These are phyloP conservation scores for Trichoderma sp. DNA, from an alignment of 2,329 filamentous ascomycete genomes.

Conservation along the genomic window DNA sequence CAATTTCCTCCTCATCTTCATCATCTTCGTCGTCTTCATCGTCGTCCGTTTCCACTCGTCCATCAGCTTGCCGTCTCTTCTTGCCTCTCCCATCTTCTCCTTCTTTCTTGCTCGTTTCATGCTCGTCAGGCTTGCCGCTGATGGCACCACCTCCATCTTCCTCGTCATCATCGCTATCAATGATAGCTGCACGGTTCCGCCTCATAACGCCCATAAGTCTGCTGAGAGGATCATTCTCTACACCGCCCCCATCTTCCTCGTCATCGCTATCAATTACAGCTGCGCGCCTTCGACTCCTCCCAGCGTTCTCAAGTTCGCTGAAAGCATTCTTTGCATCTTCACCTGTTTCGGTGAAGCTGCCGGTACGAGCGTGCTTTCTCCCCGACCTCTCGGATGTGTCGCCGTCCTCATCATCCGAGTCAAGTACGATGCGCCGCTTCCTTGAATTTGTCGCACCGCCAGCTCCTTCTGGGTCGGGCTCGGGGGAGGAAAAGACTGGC, in stretches of 20 bases:
- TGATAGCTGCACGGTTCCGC: not conserved
- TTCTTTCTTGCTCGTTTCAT: constrained; percentile 15
- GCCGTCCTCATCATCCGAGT: constrained; percentile 42
- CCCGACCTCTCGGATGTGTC: constrained; percentile 32
- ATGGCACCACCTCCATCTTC: constrained; percentile 10
- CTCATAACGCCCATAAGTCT: not conserved
- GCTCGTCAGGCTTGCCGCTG: not conserved
- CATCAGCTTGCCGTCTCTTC: not conserved
- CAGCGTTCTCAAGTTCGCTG: not conserved
- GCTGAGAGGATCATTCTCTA: not conserved
- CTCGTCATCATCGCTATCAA: constrained; percentile 21
- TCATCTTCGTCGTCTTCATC: constrained; percentile 21
- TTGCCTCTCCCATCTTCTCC: constrained; percentile 20
- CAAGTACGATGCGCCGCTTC: constrained; percentile 39
- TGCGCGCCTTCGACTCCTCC: constrained; percentile 5
- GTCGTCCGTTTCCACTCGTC: not conserved
- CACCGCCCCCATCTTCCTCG: constrained; percentile 20
- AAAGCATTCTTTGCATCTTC: constrained; percentile 35
- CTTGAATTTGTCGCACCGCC: constrained; percentile 31
- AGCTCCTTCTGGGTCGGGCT: constrained; percentile 34
- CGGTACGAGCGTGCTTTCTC: constrained; percentile 36
- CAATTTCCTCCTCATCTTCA: constrained; percentile 30
- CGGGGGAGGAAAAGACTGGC: constrained; percentile 42
- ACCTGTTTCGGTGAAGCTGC: not conserved
- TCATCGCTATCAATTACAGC: not conserved